Conservation (phyloP, 164 flowering plant species). For the Piper longum region DNA sequence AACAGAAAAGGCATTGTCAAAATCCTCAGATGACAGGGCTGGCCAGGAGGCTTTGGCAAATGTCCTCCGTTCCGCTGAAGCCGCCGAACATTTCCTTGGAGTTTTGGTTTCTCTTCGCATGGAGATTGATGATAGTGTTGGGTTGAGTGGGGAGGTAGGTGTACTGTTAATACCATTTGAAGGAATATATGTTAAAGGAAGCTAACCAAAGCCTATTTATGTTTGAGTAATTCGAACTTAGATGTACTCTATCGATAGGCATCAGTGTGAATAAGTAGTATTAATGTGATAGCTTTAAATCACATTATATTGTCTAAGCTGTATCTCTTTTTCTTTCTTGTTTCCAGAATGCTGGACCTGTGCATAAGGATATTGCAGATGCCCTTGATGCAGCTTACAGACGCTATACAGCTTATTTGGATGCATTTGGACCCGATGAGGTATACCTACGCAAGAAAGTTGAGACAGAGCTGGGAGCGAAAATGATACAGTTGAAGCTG, state of each 20-base stretch:
- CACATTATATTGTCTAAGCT: not conserved
- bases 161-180: not conserved
- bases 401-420: conserved; percentile 64
- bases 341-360: conserved; percentile 48
- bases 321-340: conserved; percentile 3
- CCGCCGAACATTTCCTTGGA: conserved; percentile 64
- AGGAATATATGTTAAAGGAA: not conserved
- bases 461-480: conserved; percentile 71
- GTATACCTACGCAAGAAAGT: conserved; percentile 66
- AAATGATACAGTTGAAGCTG: conserved; percentile 86
- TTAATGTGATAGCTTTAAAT: not conserved
- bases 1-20: conserved; percentile 54
- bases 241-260: too few species aligned
- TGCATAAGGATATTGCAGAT: conserved; percentile 35
- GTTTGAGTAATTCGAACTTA: too few species aligned
- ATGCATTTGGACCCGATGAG: conserved; percentile 81
- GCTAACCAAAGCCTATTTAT: too few species aligned
- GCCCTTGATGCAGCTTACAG: conserved; percentile 38
- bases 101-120: conserved; percentile 50
- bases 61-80: conserved; percentile 84
- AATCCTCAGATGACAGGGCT: conserved; percentile 51
- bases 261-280: too few species aligned
- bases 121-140: conserved; percentile 76
- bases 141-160: conserved; percentile 79
- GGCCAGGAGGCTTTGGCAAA: conserved; percentile 56